Base-by-base conservation (phyloP, 176 grass and related monocot genomes). In the Raddia distichophylla region DNA sequence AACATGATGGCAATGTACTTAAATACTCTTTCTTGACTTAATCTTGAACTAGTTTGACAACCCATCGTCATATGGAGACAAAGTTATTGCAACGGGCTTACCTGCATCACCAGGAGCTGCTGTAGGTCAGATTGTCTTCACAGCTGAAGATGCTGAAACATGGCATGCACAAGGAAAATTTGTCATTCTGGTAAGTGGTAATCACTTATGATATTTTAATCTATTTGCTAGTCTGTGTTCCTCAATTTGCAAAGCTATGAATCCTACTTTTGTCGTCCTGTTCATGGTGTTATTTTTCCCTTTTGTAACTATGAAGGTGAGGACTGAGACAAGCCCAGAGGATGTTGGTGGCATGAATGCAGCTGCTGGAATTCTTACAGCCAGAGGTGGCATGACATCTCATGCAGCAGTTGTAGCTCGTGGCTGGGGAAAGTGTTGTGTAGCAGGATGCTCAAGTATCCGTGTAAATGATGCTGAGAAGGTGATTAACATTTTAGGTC, bases 341-440 rank as follows among this genome's bases (percentile, higher is more conserved):
- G 92, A 98, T 89, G 95, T 98, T 81, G 95, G 95, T 63, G 95
- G 95, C 55, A 98, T 98, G 95, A 92, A 94, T 16, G 92, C 95
- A 40, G 90, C 92, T 4, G 62, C 49, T 47, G 95, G 95, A 63
- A 95, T 98, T 84, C 82, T 98, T 10, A 98, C 95, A 54, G 88
- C 90, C 65, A 92, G 95, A 86, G 95, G 95, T 83, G 95, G 95
- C 33, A 98, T 98, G 95, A 98, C 95, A 35, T 98, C 92, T 77
- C 95, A 98, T 64, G 95, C 92, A 16, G 95, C 95, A 68, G 95
- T 98, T 55, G 95, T 98, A 37, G 92, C 95, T 4, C 90, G 92
- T 44, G 95, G 95, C 4, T 98, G 95, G 95, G 95, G 95, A 53
- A 98, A 93, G 89, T 95, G 92, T 49, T 98, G 95, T 67, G 92